Percentiles rank a stretch among this genome's conserved stretches.
Evolutionary conservation across 306 rosid species (phyloP).

Genomic region (Cicer judaicum): DNA sequence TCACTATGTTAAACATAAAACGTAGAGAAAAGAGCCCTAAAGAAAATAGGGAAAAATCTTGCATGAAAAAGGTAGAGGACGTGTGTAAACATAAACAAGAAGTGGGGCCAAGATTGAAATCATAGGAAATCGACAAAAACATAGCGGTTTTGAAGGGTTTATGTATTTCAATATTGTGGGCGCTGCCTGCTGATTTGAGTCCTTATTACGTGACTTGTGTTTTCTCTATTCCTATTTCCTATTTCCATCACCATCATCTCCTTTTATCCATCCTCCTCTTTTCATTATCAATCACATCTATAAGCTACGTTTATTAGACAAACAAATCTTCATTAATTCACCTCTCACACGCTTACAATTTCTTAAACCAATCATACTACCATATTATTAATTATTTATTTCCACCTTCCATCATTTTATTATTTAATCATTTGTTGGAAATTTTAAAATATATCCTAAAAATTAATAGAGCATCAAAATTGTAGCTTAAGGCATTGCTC

Average conservation of each 20-base stretch:
- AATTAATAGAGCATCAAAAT: background rate
- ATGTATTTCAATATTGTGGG: constrained; percentile 54
- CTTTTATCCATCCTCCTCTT: constrained; percentile 16
- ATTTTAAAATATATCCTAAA: background rate
- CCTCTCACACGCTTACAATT: background rate
- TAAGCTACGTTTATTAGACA: background rate
- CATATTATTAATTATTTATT: background rate
- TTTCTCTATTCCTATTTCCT: background rate
- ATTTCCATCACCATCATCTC: constrained; percentile 35
- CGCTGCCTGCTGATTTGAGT: constrained; percentile 47
- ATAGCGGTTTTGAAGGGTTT: constrained; percentile 53
- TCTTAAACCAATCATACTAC: background rate
- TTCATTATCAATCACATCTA: background rate
- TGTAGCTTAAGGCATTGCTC: background rate
- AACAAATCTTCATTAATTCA: constrained; percentile 32
- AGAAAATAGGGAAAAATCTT: background rate
- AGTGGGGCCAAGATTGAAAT: constrained; percentile 38
- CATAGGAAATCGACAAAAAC: constrained; percentile 40
- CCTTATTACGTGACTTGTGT: background rate
- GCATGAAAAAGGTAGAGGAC: background rate
- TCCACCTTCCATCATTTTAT: background rate
- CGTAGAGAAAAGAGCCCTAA: background rate
- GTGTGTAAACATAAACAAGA: constrained; percentile 16
- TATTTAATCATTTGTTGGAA: constrained; percentile 2
- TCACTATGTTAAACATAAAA: too few relatives aligned